Conservation (phyloP, 148 eudicot species). For the Arbutus unedo region DNA sequence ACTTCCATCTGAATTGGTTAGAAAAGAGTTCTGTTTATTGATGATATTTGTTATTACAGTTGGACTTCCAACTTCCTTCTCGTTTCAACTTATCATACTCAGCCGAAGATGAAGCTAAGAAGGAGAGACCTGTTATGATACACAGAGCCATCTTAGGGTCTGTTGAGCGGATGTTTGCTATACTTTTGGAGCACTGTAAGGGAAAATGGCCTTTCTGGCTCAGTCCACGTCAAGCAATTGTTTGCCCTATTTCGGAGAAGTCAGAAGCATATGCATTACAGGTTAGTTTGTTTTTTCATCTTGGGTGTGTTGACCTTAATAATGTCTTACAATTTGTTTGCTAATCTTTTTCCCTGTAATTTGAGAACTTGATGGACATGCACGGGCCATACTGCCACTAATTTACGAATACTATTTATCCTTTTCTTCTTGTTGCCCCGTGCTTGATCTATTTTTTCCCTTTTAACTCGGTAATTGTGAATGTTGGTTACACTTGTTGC, state of each 20-base stretch:
- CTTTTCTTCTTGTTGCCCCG: background rate
- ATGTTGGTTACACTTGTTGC: background rate
- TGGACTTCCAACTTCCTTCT: slow-evolving; percentile 92
- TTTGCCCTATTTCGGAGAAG: slow-evolving; percentile 87
- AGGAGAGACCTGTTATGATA: slow-evolving; percentile 94
- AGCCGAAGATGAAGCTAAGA: slow-evolving; percentile 94
- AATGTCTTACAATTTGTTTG: background rate
- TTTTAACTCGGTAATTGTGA: background rate
- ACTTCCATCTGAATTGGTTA: background rate
- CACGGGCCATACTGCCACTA: background rate
- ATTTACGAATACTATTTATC: background rate
- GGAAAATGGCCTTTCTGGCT: slow-evolving; percentile 99
- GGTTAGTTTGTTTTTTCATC: slow-evolving; percentile 40
- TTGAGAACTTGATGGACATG: background rate
- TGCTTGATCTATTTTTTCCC: background rate
- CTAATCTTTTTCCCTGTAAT: background rate
- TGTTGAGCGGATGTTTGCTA: slow-evolving; percentile 96
- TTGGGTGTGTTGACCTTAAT: background rate
- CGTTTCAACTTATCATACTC: slow-evolving; percentile 86
- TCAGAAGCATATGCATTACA: slow-evolving; percentile 71
- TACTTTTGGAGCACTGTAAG: slow-evolving; percentile 94
- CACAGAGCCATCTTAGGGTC: slow-evolving; percentile 97
- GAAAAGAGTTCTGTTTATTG: background rate
- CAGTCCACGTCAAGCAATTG: slow-evolving; percentile 93
- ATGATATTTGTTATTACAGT: slow-evolving; percentile 40